Percentiles rank a stretch among this genome's conserved stretches.
Evolutionary conservation across 1,139 yeast genomes (phyloP).

Genomic region (Pichia sorboxylosa): DNA sequence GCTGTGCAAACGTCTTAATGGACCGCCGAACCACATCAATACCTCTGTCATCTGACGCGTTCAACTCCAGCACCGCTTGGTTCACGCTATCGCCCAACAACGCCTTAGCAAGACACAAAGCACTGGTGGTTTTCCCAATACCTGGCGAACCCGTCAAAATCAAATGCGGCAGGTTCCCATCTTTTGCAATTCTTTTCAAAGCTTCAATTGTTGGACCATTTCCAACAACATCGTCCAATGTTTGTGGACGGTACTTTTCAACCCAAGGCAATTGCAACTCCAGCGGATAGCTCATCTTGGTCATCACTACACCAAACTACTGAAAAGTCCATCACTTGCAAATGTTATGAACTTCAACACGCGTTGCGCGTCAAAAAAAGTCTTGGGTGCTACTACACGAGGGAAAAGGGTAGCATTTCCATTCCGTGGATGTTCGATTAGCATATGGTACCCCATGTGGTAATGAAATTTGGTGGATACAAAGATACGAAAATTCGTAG

Average conservation of each 20-base stretch:
- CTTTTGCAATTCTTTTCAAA: constrained; percentile 69
- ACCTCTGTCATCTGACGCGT: constrained; percentile 96
- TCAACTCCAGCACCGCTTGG: constrained; percentile 83
- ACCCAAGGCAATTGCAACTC: constrained; percentile 41
- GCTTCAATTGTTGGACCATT: constrained; percentile 84
- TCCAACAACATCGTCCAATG: constrained; percentile 79
- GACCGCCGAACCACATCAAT: constrained; percentile 88
- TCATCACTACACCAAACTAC: background rate
- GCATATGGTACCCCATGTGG: too few relatives aligned
- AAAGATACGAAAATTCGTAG: too few relatives aligned
- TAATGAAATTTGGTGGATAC: too few relatives aligned
- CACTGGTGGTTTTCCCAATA: constrained; percentile 90
- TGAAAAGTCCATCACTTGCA: background rate
- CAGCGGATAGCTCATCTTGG: constrained; percentile 23
- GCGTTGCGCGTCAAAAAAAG: too few relatives aligned
- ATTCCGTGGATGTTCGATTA: too few relatives aligned
- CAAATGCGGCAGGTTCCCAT: constrained; percentile 96
- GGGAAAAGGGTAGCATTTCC: too few relatives aligned
- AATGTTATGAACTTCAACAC: too few relatives aligned
- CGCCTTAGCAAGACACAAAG: constrained; percentile 82
- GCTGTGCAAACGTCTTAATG: constrained; percentile 92
- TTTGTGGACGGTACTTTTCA: constrained; percentile 82
- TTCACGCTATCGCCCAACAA: constrained; percentile 61
- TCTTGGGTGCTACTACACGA: too few relatives aligned
- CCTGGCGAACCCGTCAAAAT: constrained; percentile 93